Percentiles rank a stretch among this genome's conserved stretches.
phyloP scores from a whole-genome alignment of 2,329 filamentous ascomycete species.

The Fusarium chaquense region DNA sequence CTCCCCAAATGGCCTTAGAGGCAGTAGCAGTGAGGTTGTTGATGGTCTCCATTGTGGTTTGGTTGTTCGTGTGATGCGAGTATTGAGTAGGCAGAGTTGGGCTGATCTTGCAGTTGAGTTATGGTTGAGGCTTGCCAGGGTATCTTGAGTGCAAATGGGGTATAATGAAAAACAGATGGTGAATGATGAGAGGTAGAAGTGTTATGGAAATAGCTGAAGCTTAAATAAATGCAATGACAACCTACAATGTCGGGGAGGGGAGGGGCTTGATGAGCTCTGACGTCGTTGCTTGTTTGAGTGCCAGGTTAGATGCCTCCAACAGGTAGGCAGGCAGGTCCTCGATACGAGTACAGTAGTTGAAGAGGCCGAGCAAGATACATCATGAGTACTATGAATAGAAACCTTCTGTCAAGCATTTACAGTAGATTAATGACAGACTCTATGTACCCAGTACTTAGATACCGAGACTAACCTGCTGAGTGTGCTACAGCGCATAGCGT shows the following conservation, averaged over 20 bases:
- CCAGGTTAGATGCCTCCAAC: not conserved
- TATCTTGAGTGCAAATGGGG: constrained; percentile 26
- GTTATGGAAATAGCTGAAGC: constrained; percentile 24
- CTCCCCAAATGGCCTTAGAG: constrained; percentile 59
- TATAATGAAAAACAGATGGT: constrained; percentile 17
- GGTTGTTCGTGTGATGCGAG: not conserved
- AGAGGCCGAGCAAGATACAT: constrained; percentile 6
- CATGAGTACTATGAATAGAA: constrained; percentile 22
- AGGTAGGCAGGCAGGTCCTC: not conserved
- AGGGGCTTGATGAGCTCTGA: constrained; percentile 29
- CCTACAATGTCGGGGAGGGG: not conserved
- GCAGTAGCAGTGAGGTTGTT: constrained; percentile 63
- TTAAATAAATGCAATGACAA: constrained; percentile 35
- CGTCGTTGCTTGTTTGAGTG: constrained; percentile 34
- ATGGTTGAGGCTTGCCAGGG: constrained; percentile 5
- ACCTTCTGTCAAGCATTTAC: not conserved
- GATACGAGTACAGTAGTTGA: not conserved
- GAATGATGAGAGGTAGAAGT: not conserved
- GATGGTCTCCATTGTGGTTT: constrained; percentile 71
- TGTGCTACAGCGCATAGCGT: not conserved
- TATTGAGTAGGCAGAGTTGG: not conserved
- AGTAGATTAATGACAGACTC: not conserved
- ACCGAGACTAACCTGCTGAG: not conserved
- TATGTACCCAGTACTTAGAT: not conserved
- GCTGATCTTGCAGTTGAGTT: not conserved